Percentiles rank a stretch among this genome's conserved stretches.
phyloP scores from a whole-genome alignment of 371 early-diverging fungal genomes.

The Thermomucor indicae-seudaticae region DNA sequence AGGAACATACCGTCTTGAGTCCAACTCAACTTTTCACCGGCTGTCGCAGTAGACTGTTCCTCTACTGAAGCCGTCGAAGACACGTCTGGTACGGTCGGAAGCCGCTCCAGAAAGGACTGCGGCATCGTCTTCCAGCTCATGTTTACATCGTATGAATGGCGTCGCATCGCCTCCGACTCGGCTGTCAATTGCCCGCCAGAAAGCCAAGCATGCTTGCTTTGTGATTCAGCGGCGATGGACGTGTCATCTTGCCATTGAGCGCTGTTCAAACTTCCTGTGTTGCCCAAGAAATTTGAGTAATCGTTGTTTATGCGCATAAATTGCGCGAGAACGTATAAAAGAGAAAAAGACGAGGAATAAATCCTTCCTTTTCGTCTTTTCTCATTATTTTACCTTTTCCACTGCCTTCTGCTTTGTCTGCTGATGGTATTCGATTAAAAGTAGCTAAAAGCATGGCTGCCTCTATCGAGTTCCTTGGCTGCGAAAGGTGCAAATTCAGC shows the following conservation, averaged over 20 bases:
- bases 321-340: not conserved
- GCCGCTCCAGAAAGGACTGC: constrained; percentile 26
- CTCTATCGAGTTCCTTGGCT: constrained; percentile 48
- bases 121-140: constrained; percentile 44
- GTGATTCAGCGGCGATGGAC: constrained; percentile 28
- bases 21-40: constrained; percentile 14
- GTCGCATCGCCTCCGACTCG: constrained; percentile 21
- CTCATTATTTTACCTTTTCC: not conserved
- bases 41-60: constrained; percentile 1
- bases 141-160: constrained; percentile 41
- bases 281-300: not conserved
- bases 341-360: not conserved
- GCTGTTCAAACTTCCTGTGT: not conserved
- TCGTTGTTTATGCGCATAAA: constrained; percentile 33
- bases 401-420: constrained; percentile 1
- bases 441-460: constrained; percentile 48
- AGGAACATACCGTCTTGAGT: constrained; percentile 13
- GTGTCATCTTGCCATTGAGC: constrained; percentile 45
- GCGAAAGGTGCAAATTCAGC: constrained; percentile 33
- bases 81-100: constrained; percentile 15
- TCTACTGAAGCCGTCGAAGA: constrained; percentile 6
- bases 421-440: constrained; percentile 31
- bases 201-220: constrained; percentile 20
- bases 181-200: not conserved
- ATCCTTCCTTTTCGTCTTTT: not conserved